A percentile compares a stretch with the other conserved stretches of the same genome.
Evolutionary conservation across 2,329 filamentous ascomycete species (phyloP).

Genomic region (Talaromyces sp.): DNA sequence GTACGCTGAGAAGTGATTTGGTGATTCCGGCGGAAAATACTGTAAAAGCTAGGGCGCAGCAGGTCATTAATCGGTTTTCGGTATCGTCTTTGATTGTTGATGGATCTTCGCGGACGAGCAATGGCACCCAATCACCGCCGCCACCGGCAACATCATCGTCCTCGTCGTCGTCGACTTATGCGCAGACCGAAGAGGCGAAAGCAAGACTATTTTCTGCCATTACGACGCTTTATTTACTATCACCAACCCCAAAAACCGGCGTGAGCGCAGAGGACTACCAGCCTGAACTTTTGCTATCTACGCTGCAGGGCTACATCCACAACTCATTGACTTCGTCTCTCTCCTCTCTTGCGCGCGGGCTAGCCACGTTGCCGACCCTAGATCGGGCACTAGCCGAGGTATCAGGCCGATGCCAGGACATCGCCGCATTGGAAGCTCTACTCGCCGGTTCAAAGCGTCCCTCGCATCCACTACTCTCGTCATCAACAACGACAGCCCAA

Average conservation of each 20-base stretch:
- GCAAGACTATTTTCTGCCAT: conserved; percentile 70
- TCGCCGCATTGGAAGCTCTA: conserved; percentile 80
- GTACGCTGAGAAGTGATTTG: conserved; percentile 66
- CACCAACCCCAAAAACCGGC: conserved; percentile 57
- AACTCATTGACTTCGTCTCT: conserved; percentile 76
- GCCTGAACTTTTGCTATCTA: conserved; percentile 69
- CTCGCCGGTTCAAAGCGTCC: conserved; percentile 68
- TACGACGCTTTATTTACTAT: conserved; percentile 75
- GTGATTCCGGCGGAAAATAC: conserved; percentile 69
- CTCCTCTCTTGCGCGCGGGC: conserved; percentile 67
- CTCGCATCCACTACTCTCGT: conserved; percentile 61
- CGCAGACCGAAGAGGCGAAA: conserved; percentile 70
- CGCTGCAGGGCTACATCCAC: conserved; percentile 78
- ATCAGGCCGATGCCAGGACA: conserved; percentile 79
- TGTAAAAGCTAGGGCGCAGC: conserved; percentile 70
- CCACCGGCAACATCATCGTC: conserved; percentile 21
- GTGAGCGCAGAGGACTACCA: conserved; percentile 50
- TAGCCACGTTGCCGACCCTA: conserved; percentile 75
- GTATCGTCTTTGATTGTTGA: conserved; percentile 55
- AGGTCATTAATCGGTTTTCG: conserved; percentile 79
- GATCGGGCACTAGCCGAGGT: conserved; percentile 81
- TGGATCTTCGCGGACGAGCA: conserved; percentile 15
- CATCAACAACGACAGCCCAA: not conserved
- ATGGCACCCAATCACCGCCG: conserved; percentile 22
- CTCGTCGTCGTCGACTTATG: conserved; percentile 47